Evolutionary conservation across 1,139 yeast genomes (phyloP), one percentile per base, ranked within the genome.

Genomic region (Pichia norvegensis): DNA sequence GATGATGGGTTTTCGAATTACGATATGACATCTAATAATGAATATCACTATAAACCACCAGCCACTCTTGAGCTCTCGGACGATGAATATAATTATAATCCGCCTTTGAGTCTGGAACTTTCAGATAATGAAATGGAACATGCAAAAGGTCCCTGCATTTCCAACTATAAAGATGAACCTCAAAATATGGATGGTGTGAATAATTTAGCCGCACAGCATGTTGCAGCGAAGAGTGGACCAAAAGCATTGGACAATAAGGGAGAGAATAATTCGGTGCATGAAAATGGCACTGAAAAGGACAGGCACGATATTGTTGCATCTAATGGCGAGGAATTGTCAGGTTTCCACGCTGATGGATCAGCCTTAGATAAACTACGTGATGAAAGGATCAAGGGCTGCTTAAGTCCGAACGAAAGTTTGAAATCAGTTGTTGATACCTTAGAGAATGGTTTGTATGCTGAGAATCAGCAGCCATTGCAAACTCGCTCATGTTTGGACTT

Each of bases 41-140:
- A 35, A 29, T 42, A 42, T 29, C 33, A 27, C 10, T 33, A 25
- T 17, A 29, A 29, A 23, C 36, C 38, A 27, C 19, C 36, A 2
- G 17, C 27, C 5, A 23, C 13, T 4, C 29, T 41, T 2, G 49
- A 46, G 13, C 23, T 44, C 17, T 23, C 23, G 7, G 40, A 41
- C 21, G 33, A 42, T 42, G 46, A 42, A n/a, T n/a, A 29, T 13
- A 14, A 17, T 16, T 33, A 8, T 20, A 33, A 33, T 2, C 36
- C 36, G 16, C 36, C 36, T 10, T 11, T 16, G 9, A 33, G 20
- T 17, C 20, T 33, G 13, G 36, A 33, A 33, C 11, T 33, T 8
- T n/a, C 13, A 19, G 43, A 37, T 9, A 17, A 7, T 29, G 38
- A 33, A 37, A 17, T 39, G 33, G 20, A 8, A 9, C 6, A 31